Evolutionary conservation across 176 grass and related monocot species (phyloP).

Genomic region (Oryza coarctata): DNA sequence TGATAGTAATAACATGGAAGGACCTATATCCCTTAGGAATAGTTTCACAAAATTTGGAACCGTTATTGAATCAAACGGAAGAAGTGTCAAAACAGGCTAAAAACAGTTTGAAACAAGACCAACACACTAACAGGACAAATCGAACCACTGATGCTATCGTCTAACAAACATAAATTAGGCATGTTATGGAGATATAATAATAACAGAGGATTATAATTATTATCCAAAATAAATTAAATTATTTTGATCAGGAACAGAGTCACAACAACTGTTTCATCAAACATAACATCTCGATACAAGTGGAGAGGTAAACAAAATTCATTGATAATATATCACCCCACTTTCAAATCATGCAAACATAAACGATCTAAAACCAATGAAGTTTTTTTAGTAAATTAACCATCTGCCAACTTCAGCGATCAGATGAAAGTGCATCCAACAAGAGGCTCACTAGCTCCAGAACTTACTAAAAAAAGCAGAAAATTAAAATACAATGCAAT

Average conservation of each 20-base stretch:
- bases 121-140: not conserved
- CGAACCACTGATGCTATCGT: not conserved
- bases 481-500: not conserved
- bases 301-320: not conserved
- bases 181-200: not conserved
- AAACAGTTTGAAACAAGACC: not conserved
- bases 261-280: not conserved
- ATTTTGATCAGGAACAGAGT: not conserved
- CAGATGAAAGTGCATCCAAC: not conserved
- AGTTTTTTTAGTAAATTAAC: not conserved
- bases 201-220: not conserved
- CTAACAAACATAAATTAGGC: not conserved
- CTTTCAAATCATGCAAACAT: not conserved
- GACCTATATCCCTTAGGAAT: not conserved
- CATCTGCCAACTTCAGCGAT: not conserved
- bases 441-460: not conserved
- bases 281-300: not conserved
- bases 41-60: not conserved
- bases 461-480: not conserved
- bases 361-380: not conserved
- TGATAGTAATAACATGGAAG: not conserved
- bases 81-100: not conserved
- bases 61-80: not conserved
- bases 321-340: not conserved
- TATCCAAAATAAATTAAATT: not conserved